phyloP scores from a whole-genome alignment of 2,329 filamentous ascomycete genomes.

The Botrytis porri region DNA sequence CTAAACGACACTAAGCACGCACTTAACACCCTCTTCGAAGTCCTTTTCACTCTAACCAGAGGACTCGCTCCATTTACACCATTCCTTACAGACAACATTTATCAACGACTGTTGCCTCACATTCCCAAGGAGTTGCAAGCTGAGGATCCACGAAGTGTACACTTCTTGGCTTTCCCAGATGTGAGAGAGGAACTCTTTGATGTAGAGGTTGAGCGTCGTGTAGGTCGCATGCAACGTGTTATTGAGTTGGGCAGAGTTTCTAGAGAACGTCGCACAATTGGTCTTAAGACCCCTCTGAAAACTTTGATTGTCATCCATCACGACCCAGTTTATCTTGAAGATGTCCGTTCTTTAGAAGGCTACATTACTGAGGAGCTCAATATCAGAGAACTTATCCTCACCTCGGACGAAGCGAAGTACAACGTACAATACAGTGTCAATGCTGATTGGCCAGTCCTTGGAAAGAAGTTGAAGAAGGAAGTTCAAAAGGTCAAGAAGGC shows the following conservation, averaged over 20 bases:
- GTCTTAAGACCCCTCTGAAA: constrained; percentile 87
- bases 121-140: constrained; percentile 70
- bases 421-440: constrained; percentile 87
- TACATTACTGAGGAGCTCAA: constrained; percentile 94
- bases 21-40: constrained; percentile 90
- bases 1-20: constrained; percentile 84
- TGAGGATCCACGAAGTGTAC: constrained; percentile 79
- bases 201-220: constrained; percentile 77
- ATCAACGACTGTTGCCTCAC: constrained; percentile 74
- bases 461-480: constrained; percentile 97
- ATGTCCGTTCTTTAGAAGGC: constrained; percentile 78
- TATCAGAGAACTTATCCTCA: constrained; percentile 78
- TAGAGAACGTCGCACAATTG: constrained; percentile 78
- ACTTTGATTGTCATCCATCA: constrained; percentile 85
- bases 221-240: constrained; percentile 89
- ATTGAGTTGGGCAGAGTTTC: constrained; percentile 88
- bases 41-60: constrained; percentile 83
- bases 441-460: constrained; percentile 90
- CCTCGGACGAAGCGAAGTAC: constrained; percentile 84
- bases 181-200: constrained; percentile 88
- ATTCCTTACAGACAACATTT: constrained; percentile 94
- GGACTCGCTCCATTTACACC: constrained; percentile 92
- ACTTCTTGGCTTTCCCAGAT: constrained; percentile 88
- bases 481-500: constrained; percentile 89
- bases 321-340: constrained; percentile 77